These are phyloP conservation scores for Bombardia bombarda DNA, from an alignment of 495 filamentous ascomycete genomes.

Conservation along the genomic window DNA sequence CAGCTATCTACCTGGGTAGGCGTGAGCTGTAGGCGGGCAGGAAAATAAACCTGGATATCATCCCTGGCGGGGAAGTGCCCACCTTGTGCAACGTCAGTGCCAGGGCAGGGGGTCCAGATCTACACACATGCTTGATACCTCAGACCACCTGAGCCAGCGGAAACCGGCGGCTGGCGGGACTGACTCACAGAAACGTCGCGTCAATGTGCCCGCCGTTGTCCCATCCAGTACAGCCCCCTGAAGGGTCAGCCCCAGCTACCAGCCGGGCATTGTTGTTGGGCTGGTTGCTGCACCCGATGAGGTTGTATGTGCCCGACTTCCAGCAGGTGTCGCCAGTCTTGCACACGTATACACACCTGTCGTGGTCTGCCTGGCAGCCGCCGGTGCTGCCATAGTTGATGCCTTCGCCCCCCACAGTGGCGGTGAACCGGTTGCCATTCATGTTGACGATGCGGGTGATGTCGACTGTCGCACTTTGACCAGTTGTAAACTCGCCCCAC, in stretches of 20 bases:
- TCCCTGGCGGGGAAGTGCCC: no score
- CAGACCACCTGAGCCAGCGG: no score
- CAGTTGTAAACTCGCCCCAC: conserved; percentile 24
- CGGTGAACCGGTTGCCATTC: conserved; percentile 18
- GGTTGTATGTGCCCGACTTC: conserved; percentile 8
- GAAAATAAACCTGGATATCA: no score
- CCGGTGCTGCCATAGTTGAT: no score
- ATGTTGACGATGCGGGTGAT: conserved; percentile 25
- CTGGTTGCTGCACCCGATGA: conserved; percentile 10
- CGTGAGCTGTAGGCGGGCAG: no score
- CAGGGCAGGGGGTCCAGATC: no score
- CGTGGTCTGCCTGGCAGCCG: conserved; percentile 8
- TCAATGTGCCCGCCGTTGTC: conserved; percentile 4
- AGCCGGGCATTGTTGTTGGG: conserved; percentile 2
- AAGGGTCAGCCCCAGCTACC: background rate
- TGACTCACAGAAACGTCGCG: background rate
- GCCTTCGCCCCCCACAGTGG: conserved; percentile 3
- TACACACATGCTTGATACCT: no score
- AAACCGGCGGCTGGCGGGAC: no score
- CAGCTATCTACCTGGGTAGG: no score
- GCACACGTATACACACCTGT: conserved; percentile 11
- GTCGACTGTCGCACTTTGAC: conserved; percentile 15
- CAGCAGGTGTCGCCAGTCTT: conserved; percentile 9
- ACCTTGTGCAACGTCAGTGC: no score
- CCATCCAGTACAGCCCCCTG: conserved; percentile 7